A percentile compares a stretch with the other conserved stretches of the same genome.
These are phyloP conservation scores for Salvia rosmarinus DNA, from an alignment of 257 asterid species.

Conservation along the genomic window DNA sequence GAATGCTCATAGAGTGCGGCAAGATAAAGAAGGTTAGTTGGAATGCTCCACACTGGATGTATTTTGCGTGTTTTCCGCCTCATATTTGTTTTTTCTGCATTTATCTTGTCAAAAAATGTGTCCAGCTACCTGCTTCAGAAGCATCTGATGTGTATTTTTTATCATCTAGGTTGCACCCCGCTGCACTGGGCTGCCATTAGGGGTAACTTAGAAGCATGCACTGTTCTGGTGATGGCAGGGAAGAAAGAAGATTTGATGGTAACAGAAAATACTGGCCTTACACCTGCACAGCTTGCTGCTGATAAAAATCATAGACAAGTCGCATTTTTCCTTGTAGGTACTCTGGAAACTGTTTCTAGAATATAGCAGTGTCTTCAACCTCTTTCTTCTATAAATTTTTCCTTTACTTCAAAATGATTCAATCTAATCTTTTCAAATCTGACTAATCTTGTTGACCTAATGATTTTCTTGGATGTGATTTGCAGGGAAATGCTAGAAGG, in stretches of 20 bases:
- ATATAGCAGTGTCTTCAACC: neutral
- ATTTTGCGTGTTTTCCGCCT: conserved; percentile 14
- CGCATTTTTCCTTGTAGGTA: conserved; percentile 98
- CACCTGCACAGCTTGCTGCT: conserved; percentile 98
- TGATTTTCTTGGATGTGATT: conserved; percentile 35
- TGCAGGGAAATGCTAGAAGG: conserved; percentile 93
- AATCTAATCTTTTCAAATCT: neutral
- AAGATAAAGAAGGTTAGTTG: conserved; percentile 87
- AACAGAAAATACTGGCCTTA: conserved; percentile 86
- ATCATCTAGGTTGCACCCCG: conserved; percentile 85
- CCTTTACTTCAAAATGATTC: conserved; percentile 6
- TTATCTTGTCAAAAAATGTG: conserved; percentile 15
- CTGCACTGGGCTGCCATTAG: conserved; percentile 98
- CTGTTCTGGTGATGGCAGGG: conserved; percentile 97
- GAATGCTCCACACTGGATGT: conserved; percentile 22
- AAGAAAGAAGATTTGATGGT: conserved; percentile 90
- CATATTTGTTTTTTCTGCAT: conserved; percentile 2
- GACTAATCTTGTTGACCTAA: conserved; percentile 20
- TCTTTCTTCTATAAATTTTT: neutral
- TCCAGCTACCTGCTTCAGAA: conserved; percentile 24
- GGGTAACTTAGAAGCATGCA: conserved; percentile 98
- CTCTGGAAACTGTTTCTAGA: conserved; percentile 32
- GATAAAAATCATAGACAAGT: conserved; percentile 96
- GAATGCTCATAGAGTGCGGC: conserved; percentile 89
- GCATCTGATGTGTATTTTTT: conserved; percentile 27